Percentiles rank a stretch among this genome's conserved stretches.
Conservation (phyloP, 345 rosid genomes). For the Atalantia buxifolia region DNA sequence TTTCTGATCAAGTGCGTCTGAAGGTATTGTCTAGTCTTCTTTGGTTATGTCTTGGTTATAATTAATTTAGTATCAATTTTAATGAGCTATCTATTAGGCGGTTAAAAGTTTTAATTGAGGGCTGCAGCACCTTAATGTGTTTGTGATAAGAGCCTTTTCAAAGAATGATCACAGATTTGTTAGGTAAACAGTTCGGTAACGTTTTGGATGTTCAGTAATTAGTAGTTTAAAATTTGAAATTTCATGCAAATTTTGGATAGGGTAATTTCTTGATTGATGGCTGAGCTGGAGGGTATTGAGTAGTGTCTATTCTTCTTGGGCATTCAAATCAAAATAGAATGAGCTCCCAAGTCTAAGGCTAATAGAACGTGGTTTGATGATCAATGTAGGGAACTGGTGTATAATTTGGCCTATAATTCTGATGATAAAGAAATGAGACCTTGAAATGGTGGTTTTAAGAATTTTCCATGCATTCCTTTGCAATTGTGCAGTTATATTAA, state of each 20-base stretch:
- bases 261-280: not conserved
- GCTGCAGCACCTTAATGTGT: not conserved
- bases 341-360: not conserved
- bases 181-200: not conserved
- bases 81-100: not conserved
- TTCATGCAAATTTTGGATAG: not conserved
- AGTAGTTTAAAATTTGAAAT: not conserved
- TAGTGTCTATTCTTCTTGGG: not conserved
- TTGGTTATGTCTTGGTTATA: not conserved
- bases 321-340: not conserved
- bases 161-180: not conserved
- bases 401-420: not conserved
- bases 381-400: not conserved
- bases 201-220: not conserved
- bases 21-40: constrained; percentile 35
- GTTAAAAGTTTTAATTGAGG: not conserved
- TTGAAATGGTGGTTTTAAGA: not conserved
- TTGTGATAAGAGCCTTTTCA: not conserved
- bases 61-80: not conserved
- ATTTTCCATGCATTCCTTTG: not conserved
- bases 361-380: not conserved
- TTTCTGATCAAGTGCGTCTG: constrained; percentile 49
- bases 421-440: not conserved
- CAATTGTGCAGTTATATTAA: not conserved
- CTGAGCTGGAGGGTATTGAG: not conserved